These are phyloP conservation scores for Heterobasidion irregulare DNA, from an alignment of 1,284 basidiomycete genomes.

Conservation along the genomic window DNA sequence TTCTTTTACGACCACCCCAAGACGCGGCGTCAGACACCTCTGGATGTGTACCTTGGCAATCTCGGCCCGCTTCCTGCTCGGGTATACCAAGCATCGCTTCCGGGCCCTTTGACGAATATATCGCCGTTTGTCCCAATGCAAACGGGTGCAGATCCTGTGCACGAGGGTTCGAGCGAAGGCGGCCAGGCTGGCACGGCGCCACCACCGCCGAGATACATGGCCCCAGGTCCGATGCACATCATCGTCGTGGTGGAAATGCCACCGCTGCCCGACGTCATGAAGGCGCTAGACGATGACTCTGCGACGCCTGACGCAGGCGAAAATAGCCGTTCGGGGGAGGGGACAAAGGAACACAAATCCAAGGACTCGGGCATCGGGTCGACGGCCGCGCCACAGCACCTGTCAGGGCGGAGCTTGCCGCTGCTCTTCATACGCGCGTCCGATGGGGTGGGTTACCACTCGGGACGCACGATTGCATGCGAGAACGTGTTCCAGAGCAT, in stretches of 20 bases:
- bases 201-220: constrained; percentile 32
- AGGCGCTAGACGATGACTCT: constrained; percentile 63
- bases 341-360: constrained; percentile 4
- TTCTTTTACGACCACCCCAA: constrained; percentile 73
- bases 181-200: constrained; percentile 8
- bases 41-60: constrained; percentile 86
- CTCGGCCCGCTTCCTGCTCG: constrained; percentile 75
- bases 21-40: constrained; percentile 52
- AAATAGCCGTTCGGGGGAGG: constrained; percentile 15
- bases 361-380: constrained; percentile 11
- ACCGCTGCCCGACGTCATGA: constrained; percentile 58
- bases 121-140: constrained; percentile 41
- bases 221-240: constrained; percentile 52
- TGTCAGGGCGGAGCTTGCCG: constrained; percentile 58
- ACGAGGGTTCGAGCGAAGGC: constrained; percentile 3
- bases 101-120: constrained; percentile 56
- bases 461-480: constrained; percentile 74
- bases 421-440: constrained; percentile 67
- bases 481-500: constrained; percentile 71
- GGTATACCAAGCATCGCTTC: constrained; percentile 58
- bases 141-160: constrained; percentile 11
- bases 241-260: constrained; percentile 77
- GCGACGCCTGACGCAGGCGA: constrained; percentile 32
- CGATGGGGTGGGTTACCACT: constrained; percentile 78
- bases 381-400: constrained; percentile 13